phyloP scores from a whole-genome alignment of 2,329 filamentous ascomycete genomes.

The Colletotrichum sidae region DNA sequence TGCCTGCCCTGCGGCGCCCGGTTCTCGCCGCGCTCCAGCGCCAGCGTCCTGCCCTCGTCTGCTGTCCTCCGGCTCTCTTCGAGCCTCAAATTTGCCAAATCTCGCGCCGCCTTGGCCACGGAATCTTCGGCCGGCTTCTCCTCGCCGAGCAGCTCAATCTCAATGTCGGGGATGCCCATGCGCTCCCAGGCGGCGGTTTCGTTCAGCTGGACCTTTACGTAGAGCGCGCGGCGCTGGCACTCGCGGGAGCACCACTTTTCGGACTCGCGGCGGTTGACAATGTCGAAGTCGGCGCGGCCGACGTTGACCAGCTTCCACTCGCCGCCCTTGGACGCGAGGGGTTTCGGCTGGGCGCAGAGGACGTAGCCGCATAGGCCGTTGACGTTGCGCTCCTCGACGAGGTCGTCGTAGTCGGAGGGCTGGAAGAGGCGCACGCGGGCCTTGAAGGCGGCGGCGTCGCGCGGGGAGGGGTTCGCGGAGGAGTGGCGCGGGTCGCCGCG shows the following conservation, averaged over 20 bases:
- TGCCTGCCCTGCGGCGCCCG: conserved; percentile 42
- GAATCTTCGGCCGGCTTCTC: conserved; percentile 62
- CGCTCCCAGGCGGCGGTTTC: conserved; percentile 90
- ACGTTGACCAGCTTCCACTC: conserved; percentile 75
- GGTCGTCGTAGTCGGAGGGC: conserved; percentile 87
- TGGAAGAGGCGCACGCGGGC: conserved; percentile 79
- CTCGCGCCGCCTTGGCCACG: conserved; percentile 48
- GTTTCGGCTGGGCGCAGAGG: conserved; percentile 77
- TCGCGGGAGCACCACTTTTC: conserved; percentile 88
- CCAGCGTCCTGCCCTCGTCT: conserved; percentile 56
- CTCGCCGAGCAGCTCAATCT: conserved; percentile 76
- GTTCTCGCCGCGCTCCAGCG: conserved; percentile 60
- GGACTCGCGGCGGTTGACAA: conserved; percentile 77
- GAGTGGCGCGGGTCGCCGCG: conserved; percentile 45
- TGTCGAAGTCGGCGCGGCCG: conserved; percentile 67
- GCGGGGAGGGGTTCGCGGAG: conserved; percentile 62
- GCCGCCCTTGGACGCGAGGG: conserved; percentile 65
- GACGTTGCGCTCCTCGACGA: conserved; percentile 90
- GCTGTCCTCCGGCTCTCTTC: conserved; percentile 55
- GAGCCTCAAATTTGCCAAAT: conserved; percentile 56
- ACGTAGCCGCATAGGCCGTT: conserved; percentile 85
- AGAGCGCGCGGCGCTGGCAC: conserved; percentile 84
- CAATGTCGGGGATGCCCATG: conserved; percentile 65
- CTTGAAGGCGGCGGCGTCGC: conserved; percentile 76
- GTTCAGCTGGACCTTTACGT: conserved; percentile 88